phyloP scores from a whole-genome alignment of 768 basidiomycete species.

The Xerocomus spinulosus region DNA sequence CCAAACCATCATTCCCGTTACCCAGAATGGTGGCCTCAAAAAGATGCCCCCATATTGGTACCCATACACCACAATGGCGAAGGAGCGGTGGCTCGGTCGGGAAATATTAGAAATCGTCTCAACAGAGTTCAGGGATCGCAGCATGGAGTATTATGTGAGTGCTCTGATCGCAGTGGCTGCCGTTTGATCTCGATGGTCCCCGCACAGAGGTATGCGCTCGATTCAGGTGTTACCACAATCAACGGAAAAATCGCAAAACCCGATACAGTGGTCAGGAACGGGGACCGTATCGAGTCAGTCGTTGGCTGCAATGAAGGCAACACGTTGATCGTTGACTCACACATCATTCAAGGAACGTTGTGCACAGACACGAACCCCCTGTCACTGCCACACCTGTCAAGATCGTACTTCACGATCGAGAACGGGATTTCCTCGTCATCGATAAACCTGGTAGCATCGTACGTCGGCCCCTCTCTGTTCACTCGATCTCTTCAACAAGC shows the following conservation, averaged over 20 bases:
- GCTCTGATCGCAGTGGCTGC: neutral
- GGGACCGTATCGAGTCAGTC: constrained; percentile 85
- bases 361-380: constrained; percentile 96
- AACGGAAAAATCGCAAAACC: constrained; percentile 86
- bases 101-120: constrained; percentile 89
- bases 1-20: constrained; percentile 14
- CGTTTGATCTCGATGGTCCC: neutral
- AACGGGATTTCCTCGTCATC: constrained; percentile 83
- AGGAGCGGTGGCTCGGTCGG: constrained; percentile 83
- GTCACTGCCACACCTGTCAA: constrained; percentile 80
- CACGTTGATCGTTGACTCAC: neutral
- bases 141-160: constrained; percentile 94
- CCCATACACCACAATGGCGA: constrained; percentile 90
- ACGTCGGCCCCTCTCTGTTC: constrained; percentile 34
- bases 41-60: constrained; percentile 90
- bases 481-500: neutral
- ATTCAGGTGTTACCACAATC: constrained; percentile 91
- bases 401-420: constrained; percentile 70
- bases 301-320: constrained; percentile 2
- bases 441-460: constrained; percentile 98
- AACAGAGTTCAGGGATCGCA: constrained; percentile 90
- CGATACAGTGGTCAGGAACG: constrained; percentile 74
- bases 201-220: constrained; percentile 64
- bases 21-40: constrained; percentile 48
- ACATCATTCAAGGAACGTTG: constrained; percentile 62